Evolutionary conservation across 352 stramenopile species (phyloP).

Genomic region (Phytophthora melonis): DNA sequence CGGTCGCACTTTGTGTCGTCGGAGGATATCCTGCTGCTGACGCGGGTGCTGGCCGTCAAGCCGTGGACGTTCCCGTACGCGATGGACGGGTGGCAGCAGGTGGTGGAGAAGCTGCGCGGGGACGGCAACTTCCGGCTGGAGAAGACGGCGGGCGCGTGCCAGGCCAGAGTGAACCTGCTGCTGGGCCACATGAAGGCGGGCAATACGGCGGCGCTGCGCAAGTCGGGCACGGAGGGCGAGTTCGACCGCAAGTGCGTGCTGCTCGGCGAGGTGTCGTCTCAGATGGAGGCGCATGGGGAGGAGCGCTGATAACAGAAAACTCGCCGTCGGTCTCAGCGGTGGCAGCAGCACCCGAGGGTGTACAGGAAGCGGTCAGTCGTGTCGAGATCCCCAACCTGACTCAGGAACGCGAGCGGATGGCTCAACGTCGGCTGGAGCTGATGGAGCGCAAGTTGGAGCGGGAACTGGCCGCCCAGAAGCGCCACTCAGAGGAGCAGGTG

Average conservation of each 20-base stretch:
- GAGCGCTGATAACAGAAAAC: background rate
- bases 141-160: conserved; percentile 41
- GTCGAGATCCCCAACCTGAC: background rate
- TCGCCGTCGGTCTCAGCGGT: background rate
- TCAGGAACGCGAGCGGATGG: conserved; percentile 21
- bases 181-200: conserved; percentile 28
- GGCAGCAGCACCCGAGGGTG: background rate
- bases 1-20: conserved; percentile 42
- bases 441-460: conserved; percentile 41
- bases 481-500: conserved; percentile 41
- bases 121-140: conserved; percentile 27
- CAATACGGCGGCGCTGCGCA: conserved; percentile 36
- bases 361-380: background rate
- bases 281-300: conserved; percentile 8
- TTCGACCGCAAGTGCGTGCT: conserved; percentile 32
- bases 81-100: conserved; percentile 45
- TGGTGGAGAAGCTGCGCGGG: conserved; percentile 21
- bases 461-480: conserved; percentile 36
- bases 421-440: conserved; percentile 32
- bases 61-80: conserved; percentile 32
- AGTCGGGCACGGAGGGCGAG: conserved; percentile 36
- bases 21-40: conserved; percentile 43
- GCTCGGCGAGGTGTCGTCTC: conserved; percentile 21
- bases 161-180: conserved; percentile 32
- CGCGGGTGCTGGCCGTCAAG: conserved; percentile 31